Evolutionary conservation across 2,329 filamentous ascomycete genomes (phyloP), one percentile per base, ranked within the genome.

Genomic region (Fusarium protoensiforme): DNA sequence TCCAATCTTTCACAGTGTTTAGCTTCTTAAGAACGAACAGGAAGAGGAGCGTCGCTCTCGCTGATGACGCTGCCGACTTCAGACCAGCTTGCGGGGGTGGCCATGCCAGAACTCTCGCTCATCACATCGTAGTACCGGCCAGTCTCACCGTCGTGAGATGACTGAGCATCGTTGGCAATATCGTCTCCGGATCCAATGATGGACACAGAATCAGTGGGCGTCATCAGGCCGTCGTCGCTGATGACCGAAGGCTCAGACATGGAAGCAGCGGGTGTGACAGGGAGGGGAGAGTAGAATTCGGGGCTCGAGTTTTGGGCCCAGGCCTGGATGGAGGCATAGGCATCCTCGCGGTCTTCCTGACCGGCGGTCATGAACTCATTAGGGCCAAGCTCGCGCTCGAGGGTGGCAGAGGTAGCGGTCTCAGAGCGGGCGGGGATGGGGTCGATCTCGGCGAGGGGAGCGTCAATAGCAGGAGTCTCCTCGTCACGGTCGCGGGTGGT

Each of bases 1-100:
- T 22, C n/a, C 31, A 18, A 16, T 35, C 20, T 33, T 41, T 48
- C 41, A 48, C 31, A 20, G 13, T 51, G 13, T 35, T 54, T 9
- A 31, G 54, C 11, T 31, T 18, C 56, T 73, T 77, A 80, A 63
- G 81, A 80, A 38, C 79, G 83, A n/a, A 77, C 75, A 13, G 79
- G 80, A 7, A 76, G 62, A 8, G 76, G 78, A 11, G 77, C 80
- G 57, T 90, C 87, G 73, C 81, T 87, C 78, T 90, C 88, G 77
- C 89, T 91, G 29, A 91, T 82, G 14, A 90, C 86, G 71, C 90
- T 92, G 67, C 89, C 90, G 16, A 92, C 86, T 77, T 92, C 90
- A 8, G 88, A 90, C 90, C 90, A 92, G 79, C 88, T 91, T 2
- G 86, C 85, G 0, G 90, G 90, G 1, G 90, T 92, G 63, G 85